A percentile compares a stretch with the other conserved stretches of the same genome.
Evolutionary conservation across 2,329 filamentous ascomycete genomes (phyloP).

Genomic region (Blastomyces emzantsi): DNA sequence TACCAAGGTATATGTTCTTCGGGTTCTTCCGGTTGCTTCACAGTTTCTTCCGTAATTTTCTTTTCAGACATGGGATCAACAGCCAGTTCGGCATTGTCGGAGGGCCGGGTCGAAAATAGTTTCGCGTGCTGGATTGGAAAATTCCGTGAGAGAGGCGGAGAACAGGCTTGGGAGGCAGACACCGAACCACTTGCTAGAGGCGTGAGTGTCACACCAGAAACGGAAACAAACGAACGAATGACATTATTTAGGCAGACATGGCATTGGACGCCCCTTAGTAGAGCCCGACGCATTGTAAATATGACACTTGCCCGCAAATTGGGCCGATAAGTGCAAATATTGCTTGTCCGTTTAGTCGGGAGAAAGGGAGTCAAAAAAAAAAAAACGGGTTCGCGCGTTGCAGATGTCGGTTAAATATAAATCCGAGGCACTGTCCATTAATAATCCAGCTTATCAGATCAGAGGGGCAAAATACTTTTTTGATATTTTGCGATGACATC

Average conservation of each 20-base stretch:
- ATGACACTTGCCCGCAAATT: neutral
- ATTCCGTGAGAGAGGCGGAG: neutral
- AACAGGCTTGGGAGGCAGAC: neutral
- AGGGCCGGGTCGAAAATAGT: neutral
- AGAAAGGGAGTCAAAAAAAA: neutral
- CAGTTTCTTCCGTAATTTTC: neutral
- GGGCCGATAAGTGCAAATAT: neutral
- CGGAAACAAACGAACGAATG: constrained; percentile 24
- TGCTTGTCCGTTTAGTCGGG: neutral
- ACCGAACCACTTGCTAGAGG: constrained; percentile 12
- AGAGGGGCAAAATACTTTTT: constrained; percentile 6
- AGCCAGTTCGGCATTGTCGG: neutral
- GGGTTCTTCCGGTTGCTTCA: constrained; percentile 7
- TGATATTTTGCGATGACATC: constrained; percentile 3
- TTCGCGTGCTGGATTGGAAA: constrained; percentile 1
- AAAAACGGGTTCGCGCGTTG: neutral
- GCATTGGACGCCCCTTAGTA: constrained; percentile 25
- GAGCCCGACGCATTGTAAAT: constrained; percentile 25
- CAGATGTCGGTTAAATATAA: neutral
- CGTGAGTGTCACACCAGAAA: constrained; percentile 22
- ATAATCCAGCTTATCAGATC: neutral
- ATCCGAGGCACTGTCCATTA: neutral
- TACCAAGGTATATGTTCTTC: constrained; percentile 54
- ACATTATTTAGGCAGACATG: constrained; percentile 24
- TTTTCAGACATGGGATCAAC: neutral